Conservation (phyloP, 352 stramenopile species). For the Albugo candida region DNA sequence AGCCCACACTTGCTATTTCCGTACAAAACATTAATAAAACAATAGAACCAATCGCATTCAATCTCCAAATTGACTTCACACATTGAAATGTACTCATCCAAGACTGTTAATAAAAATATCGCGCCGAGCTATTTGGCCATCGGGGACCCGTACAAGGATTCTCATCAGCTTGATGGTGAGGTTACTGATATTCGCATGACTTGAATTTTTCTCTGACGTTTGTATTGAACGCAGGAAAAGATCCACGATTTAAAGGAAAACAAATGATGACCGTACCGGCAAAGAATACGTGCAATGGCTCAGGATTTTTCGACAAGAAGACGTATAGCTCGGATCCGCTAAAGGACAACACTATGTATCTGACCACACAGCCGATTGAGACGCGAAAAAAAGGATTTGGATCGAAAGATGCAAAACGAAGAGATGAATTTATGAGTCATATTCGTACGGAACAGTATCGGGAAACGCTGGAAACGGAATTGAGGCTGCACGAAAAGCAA, state of each 20-base stretch:
- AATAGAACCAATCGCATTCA: too few species aligned
- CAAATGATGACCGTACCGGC: conserved; percentile 44
- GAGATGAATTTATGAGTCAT: conserved; percentile 82
- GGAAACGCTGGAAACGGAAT: conserved; percentile 66
- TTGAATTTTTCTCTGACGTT: conserved; percentile 1
- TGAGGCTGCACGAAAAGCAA: conserved; percentile 60
- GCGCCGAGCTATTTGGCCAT: conserved; percentile 61
- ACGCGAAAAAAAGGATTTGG: conserved; percentile 80
- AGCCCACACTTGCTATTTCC: neutral
- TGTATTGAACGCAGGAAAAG: conserved; percentile 18
- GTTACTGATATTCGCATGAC: neutral
- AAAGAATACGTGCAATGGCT: conserved; percentile 64
- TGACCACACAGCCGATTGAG: conserved; percentile 72
- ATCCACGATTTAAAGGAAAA: conserved; percentile 50
- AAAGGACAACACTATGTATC: conserved; percentile 74
- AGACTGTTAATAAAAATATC: conserved; percentile 70
- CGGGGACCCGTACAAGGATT: conserved; percentile 51
- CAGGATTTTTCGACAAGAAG: conserved; percentile 73
- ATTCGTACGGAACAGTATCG: conserved; percentile 81
- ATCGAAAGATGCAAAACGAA: conserved; percentile 75
- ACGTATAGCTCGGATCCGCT: conserved; percentile 73
- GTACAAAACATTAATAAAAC: neutral
- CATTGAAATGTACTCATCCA: conserved; percentile 42
- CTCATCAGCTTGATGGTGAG: conserved; percentile 42
- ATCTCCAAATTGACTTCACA: too few species aligned